Evolutionary conservation across 1,139 yeast genomes (phyloP), one percentile per base, ranked within the genome.

Genomic region (Geotrichum candidum): DNA sequence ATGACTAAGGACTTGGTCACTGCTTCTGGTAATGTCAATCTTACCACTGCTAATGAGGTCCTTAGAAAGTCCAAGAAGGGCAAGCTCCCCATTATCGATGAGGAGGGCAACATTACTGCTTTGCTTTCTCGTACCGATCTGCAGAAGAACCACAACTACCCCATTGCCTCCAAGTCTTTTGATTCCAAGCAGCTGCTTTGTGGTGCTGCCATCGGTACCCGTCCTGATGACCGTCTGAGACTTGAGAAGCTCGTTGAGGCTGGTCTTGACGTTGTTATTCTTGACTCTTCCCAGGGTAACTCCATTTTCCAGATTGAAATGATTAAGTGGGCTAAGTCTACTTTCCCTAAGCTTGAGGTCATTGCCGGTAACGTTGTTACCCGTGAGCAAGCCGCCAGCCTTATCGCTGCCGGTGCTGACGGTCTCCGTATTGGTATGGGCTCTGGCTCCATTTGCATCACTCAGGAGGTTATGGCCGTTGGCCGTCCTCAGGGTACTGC

Each of bases 401-500:
- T 94, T 74, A 95, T 94, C 71, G 88, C 84, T 72, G 97, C 96
- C 63, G 99, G 99, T 78, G 97, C 96, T 63, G 99, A 94, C 78
- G 99, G 92, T 75, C 84, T 94, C 73, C 91, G 98, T 84, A 92
- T 94, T 69, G 99, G 99, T 80, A 94, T 94, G 99, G 99, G 99
- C 73, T 90, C 98, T 53, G 99, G 99, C 73, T 90, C 97, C 64
- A 94, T 94, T 74, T 94, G 98, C 84, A 95, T 94, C 74, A 94
- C 99, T 63, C 99, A 95, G 81, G 99, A 94, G 80, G 99, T 94
- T 65, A 94, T 94, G 99, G 99, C 99, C 59, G 96, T 97, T 80
- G 99, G 99, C 79, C 92, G 99, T 84, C 99, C 99, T 65, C 99
- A 95, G 82, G 99, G 98, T 80, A 90, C 97, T 66, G 97, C 97